Conservation (phyloP, 2,329 filamentous ascomycete species). For the Chaetoscypha palmicola region DNA sequence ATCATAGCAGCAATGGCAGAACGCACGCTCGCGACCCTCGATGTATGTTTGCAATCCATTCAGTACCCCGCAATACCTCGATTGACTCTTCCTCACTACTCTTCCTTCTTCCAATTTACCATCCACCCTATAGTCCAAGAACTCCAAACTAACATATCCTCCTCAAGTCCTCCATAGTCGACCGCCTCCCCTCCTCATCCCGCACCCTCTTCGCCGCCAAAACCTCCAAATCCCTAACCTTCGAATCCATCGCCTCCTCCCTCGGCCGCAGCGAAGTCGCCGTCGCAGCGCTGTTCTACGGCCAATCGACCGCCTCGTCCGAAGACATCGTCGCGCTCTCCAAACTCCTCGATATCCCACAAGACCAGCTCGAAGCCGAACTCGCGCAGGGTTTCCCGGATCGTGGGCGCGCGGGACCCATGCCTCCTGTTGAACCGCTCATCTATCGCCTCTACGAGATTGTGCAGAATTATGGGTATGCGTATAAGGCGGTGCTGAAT, state of each 20-base stretch:
- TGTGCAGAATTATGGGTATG: slow-evolving; percentile 94
- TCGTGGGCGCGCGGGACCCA: slow-evolving; percentile 68
- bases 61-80: neutral
- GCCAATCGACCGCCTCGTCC: slow-evolving; percentile 65
- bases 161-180: slow-evolving; percentile 54
- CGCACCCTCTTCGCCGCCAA: slow-evolving; percentile 76
- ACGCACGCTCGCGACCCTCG: slow-evolving; percentile 3
- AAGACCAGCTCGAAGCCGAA: slow-evolving; percentile 50
- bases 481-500: slow-evolving; percentile 90
- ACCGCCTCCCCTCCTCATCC: slow-evolving; percentile 64
- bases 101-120: neutral
- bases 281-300: slow-evolving; percentile 84
- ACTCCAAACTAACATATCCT: neutral
- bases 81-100: neutral
- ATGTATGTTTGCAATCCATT: neutral
- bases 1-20: neutral
- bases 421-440: slow-evolving; percentile 78
- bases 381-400: slow-evolving; percentile 68
- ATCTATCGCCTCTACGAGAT: slow-evolving; percentile 92
- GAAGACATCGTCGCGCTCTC: slow-evolving; percentile 65
- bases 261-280: slow-evolving; percentile 83
- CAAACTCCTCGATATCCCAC: slow-evolving; percentile 53
- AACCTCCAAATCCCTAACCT: slow-evolving; percentile 65
- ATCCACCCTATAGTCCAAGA: neutral
- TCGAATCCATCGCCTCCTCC: slow-evolving; percentile 67